Conservation (phyloP, 1,139 yeast genomes). For the Geotrichum carabidarum region DNA sequence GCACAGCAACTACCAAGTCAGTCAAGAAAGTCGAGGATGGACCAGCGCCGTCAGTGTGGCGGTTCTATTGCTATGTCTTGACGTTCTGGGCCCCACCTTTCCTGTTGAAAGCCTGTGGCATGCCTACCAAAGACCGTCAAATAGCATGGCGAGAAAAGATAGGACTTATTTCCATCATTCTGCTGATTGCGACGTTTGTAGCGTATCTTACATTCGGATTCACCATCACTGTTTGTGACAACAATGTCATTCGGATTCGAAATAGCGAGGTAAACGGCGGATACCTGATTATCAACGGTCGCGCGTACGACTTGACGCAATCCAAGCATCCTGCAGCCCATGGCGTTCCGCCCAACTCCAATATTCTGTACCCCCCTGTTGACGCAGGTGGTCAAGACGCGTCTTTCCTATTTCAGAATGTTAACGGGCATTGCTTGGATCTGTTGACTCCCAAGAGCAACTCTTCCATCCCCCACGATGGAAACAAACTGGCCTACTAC, state of each 20-base stretch:
- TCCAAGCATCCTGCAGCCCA: constrained; percentile 19
- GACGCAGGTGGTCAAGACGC: constrained; percentile 65
- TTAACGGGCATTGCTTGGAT: constrained; percentile 75
- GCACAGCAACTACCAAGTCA: not conserved
- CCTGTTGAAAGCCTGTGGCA: constrained; percentile 60
- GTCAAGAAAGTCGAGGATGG: constrained; percentile 3
- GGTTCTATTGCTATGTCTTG: constrained; percentile 61
- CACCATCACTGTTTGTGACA: constrained; percentile 65
- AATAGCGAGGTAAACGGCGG: constrained; percentile 52
- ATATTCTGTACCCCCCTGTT: constrained; percentile 41
- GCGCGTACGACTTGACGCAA: constrained; percentile 56
- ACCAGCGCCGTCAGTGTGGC: constrained; percentile 55
- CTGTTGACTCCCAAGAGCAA: constrained; percentile 42
- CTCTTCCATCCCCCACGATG: constrained; percentile 54
- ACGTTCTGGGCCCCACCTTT: constrained; percentile 90
- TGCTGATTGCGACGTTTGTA: constrained; percentile 61
- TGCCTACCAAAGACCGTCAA: constrained; percentile 64
- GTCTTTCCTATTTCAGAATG: constrained; percentile 76
- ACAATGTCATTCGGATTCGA: constrained; percentile 45
- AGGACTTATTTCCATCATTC: constrained; percentile 65
- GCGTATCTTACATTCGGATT: constrained; percentile 83
- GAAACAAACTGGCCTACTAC: constrained; percentile 73
- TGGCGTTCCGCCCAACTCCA: constrained; percentile 43
- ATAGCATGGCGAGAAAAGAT: constrained; percentile 92
- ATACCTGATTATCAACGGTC: constrained; percentile 67